Percentiles rank a stretch among this genome's conserved stretches.
Conservation (phyloP, 2,329 filamentous ascomycete genomes). For the Bretziella fagacearum region DNA sequence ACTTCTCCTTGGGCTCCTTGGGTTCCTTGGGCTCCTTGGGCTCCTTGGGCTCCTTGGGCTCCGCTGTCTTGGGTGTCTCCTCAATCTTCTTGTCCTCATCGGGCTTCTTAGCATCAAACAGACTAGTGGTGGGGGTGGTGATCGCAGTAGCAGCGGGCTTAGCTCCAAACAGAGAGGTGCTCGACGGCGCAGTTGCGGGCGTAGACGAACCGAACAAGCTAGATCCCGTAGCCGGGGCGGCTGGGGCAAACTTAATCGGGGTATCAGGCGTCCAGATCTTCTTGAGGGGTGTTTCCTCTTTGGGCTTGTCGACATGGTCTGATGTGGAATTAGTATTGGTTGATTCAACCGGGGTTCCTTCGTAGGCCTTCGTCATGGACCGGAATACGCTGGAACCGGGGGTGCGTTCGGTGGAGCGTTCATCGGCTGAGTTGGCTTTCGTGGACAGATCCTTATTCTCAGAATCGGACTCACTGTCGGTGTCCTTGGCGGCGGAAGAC, state of each 20-base stretch:
- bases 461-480: conserved; percentile 31
- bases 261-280: conserved; percentile 33
- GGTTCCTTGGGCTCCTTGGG: conserved; percentile 3
- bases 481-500: conserved; percentile 31
- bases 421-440: conserved; percentile 3
- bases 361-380: conserved; percentile 32
- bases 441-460: conserved; percentile 25
- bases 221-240: conserved; percentile 16
- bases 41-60: conserved; percentile 15
- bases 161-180: conserved; percentile 17
- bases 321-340: conserved; percentile 28
- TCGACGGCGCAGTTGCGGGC: conserved; percentile 20
- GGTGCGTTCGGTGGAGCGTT: background rate
- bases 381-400: conserved; percentile 32
- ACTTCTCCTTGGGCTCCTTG: background rate
- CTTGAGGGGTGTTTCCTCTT: conserved; percentile 24
- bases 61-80: conserved; percentile 16
- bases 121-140: conserved; percentile 20
- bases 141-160: conserved; percentile 22
- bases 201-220: conserved; percentile 15
- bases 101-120: conserved; percentile 24
- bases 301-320: conserved; percentile 5
- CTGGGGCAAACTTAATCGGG: conserved; percentile 37
- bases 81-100: conserved; percentile 4
- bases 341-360: conserved; percentile 28